Percentiles rank a stretch among this genome's conserved stretches.
These are phyloP conservation scores for Mikania micrantha DNA, from an alignment of 129 eudicot genomes.

Conservation along the genomic window DNA sequence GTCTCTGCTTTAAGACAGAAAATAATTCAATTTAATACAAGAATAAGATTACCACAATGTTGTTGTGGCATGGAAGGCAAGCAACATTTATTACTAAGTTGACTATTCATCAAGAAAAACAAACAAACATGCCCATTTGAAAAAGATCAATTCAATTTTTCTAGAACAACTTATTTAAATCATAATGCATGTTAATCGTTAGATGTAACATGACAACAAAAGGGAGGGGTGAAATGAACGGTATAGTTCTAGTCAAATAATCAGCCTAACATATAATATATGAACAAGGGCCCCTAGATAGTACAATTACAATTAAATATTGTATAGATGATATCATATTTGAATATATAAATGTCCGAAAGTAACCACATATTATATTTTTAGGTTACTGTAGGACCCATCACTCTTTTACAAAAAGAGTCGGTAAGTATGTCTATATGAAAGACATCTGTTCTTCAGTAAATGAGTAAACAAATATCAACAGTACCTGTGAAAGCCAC, in stretches of 20 bases:
- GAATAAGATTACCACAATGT: not conserved
- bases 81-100: slow-evolving; percentile 15
- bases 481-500: slow-evolving; percentile 6
- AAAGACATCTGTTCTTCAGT: slow-evolving; percentile 20
- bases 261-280: slow-evolving; percentile 16
- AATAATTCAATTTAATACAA: not conserved
- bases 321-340: slow-evolving; percentile 24
- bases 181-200: slow-evolving; percentile 19
- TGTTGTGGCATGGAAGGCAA: slow-evolving; percentile 14
- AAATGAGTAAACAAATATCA: slow-evolving; percentile 15
- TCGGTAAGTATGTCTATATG: slow-evolving; percentile 3
- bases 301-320: not conserved
- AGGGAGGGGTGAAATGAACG: not conserved
- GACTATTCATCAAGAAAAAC: slow-evolving; percentile 24
- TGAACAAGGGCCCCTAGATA: slow-evolving; percentile 27
- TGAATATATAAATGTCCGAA: slow-evolving; percentile 15
- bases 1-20: slow-evolving; percentile 2
- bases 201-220: slow-evolving; percentile 13
- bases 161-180: not conserved
- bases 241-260: slow-evolving; percentile 16
- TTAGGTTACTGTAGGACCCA: slow-evolving; percentile 18
- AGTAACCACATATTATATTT: slow-evolving; percentile 7
- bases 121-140: not conserved
- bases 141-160: slow-evolving; percentile 1
- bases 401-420: slow-evolving; percentile 12